These are phyloP conservation scores for Pythium aristosporum DNA, from an alignment of 352 stramenopile species.

Conservation along the genomic window DNA sequence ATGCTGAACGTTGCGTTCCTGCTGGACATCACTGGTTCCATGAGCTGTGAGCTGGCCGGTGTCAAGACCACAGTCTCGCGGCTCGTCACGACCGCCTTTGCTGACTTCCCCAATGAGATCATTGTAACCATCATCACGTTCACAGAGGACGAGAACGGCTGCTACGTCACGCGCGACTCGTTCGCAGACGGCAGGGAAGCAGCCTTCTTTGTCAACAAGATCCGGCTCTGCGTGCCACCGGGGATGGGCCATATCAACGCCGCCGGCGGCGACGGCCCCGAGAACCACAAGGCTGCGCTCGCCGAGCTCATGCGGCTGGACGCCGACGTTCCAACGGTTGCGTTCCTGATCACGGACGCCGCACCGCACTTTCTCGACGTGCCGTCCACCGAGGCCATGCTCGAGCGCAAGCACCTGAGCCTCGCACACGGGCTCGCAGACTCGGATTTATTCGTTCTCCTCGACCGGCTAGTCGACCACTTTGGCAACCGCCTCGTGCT, in stretches of 20 bases:
- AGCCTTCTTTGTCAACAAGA: slow-evolving; percentile 36
- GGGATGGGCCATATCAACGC: slow-evolving; percentile 30
- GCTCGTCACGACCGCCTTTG: slow-evolving; percentile 48
- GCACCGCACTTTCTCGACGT: slow-evolving; percentile 44
- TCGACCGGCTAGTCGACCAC: slow-evolving; percentile 44
- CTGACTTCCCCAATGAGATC: slow-evolving; percentile 45
- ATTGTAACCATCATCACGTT: slow-evolving; percentile 78
- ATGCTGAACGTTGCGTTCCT: slow-evolving; percentile 76
- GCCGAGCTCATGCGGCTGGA: slow-evolving; percentile 52
- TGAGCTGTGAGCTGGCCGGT: slow-evolving; percentile 50
- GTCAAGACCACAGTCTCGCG: slow-evolving; percentile 56
- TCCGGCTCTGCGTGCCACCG: slow-evolving; percentile 48
- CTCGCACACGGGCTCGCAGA: slow-evolving; percentile 43
- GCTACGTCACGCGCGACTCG: slow-evolving; percentile 60
- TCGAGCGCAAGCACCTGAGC: slow-evolving; percentile 48
- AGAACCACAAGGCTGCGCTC: slow-evolving; percentile 71
- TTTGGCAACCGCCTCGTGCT: slow-evolving; percentile 58
- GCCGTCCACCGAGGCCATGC: slow-evolving; percentile 34
- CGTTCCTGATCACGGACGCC: slow-evolving; percentile 70
- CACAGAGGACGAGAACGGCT: slow-evolving; percentile 48
- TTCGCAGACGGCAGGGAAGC: slow-evolving; percentile 56
- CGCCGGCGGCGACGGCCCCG: slow-evolving; percentile 57
- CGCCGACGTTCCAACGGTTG: slow-evolving; percentile 49
- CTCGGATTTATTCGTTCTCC: slow-evolving; percentile 54
- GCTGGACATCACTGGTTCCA: slow-evolving; percentile 76